phyloP scores from a whole-genome alignment of 352 stramenopile species.

The Phytophthora aleatoria region DNA sequence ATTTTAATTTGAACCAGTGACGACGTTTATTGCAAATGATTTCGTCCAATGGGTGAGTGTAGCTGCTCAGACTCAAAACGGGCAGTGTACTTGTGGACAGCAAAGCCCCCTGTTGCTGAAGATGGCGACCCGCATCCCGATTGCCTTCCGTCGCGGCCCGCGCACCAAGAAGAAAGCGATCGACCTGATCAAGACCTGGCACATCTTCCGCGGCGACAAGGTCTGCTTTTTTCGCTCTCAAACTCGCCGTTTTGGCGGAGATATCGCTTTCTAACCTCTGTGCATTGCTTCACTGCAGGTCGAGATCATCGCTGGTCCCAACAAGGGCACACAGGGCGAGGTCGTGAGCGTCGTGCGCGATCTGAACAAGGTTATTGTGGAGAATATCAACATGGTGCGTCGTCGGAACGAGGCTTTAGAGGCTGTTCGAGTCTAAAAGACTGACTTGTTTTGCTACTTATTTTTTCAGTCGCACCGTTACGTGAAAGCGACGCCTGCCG shows the following conservation, averaged over 20 bases:
- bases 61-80: constrained; percentile 1
- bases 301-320: constrained; percentile 79
- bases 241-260: background rate
- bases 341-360: constrained; percentile 78
- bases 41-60: constrained; percentile 21
- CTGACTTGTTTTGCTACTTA: constrained; percentile 14
- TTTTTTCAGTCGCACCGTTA: constrained; percentile 61
- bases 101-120: constrained; percentile 21
- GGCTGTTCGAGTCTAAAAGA: background rate
- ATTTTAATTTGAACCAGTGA: constrained; percentile 4
- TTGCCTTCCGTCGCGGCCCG: constrained; percentile 78
- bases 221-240: constrained; percentile 32
- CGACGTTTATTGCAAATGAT: constrained; percentile 2
- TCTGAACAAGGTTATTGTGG: constrained; percentile 79
- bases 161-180: constrained; percentile 83
- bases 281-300: constrained; percentile 42
- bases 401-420: background rate
- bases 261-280: background rate
- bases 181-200: constrained; percentile 79
- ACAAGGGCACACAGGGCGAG: constrained; percentile 84
- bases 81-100: constrained; percentile 25
- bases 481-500: constrained; percentile 77
- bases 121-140: constrained; percentile 78
- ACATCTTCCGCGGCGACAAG: constrained; percentile 79
- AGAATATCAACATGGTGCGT: constrained; percentile 89